phyloP scores from a whole-genome alignment of 2,329 filamentous ascomycete species.

The Fusarium falciforme region DNA sequence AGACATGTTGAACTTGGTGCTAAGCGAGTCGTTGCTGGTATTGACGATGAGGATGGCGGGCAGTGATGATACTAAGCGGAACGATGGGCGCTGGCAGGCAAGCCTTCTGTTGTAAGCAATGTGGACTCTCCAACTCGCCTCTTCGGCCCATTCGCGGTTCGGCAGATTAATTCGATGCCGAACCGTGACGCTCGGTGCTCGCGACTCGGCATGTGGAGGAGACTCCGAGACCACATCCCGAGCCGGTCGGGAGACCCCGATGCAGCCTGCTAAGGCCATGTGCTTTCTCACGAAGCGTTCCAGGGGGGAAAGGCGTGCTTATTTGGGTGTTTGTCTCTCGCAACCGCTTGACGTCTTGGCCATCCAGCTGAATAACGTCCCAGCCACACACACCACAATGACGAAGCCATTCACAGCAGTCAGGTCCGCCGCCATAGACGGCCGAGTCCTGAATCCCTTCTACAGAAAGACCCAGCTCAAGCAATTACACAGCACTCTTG shows the following conservation, averaged over 20 bases:
- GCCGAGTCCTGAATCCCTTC: constrained; percentile 32
- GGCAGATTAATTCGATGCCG: neutral
- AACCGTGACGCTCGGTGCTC: neutral
- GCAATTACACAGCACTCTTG: constrained; percentile 20
- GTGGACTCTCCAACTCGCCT: neutral
- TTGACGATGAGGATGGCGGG: neutral
- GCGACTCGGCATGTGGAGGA: constrained; percentile 36
- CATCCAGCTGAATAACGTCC: neutral
- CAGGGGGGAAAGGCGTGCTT: neutral
- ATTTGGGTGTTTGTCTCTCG: neutral
- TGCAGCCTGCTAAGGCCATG: neutral
- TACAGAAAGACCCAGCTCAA: constrained; percentile 36
- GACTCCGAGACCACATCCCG: constrained; percentile 4
- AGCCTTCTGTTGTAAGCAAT: neutral
- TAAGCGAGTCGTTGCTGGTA: neutral
- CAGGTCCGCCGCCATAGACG: constrained; percentile 34
- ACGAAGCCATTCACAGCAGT: constrained; percentile 28
- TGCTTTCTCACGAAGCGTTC: neutral
- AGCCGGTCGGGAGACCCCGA: constrained; percentile 4
- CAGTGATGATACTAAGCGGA: neutral
- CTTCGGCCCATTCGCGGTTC: neutral
- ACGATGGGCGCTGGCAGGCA: neutral
- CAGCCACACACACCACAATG: constrained; percentile 15
- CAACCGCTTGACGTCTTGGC: neutral
- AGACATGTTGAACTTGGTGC: constrained; percentile 4